These are phyloP conservation scores for Cucumis hystrix DNA, from an alignment of 306 rosid genomes.

Conservation along the genomic window DNA sequence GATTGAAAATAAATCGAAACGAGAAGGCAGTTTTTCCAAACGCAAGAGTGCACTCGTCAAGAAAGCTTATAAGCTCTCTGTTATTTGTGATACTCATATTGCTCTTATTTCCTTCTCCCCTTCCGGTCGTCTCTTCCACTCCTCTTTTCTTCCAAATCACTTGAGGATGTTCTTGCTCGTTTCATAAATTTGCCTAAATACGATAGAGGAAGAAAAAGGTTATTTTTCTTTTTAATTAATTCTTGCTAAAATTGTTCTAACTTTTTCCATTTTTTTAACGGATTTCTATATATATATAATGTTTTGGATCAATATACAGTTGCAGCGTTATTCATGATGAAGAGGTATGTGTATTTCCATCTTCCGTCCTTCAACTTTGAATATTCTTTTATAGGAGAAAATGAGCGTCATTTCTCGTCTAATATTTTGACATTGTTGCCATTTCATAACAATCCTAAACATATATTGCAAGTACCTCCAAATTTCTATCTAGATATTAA, in stretches of 20 bases:
- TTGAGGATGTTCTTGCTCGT: constrained; percentile 77
- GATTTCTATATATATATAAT: neutral
- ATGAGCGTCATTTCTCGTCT: too few relatives aligned
- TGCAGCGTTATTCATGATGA: constrained; percentile 63
- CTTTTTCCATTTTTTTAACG: neutral
- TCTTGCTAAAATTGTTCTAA: neutral
- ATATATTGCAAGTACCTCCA: too few relatives aligned
- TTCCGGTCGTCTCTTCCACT: constrained; percentile 13
- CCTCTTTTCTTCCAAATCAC: constrained; percentile 20
- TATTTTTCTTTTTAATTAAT: neutral
- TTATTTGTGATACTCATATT: constrained; percentile 54
- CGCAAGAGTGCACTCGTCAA: constrained; percentile 64
- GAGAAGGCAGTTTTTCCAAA: too few relatives aligned
- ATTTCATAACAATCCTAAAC: too few relatives aligned
- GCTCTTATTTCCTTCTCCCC: constrained; percentile 60
- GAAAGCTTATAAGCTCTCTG: constrained; percentile 52
- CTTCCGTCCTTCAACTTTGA: too few relatives aligned
- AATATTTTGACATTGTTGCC: too few relatives aligned
- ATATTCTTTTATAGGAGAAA: too few relatives aligned
- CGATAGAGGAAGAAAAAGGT: constrained; percentile 81
- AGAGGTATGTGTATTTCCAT: constrained; percentile 34
- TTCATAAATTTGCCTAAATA: constrained; percentile 66
- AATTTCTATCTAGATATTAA: too few relatives aligned
- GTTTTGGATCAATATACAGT: neutral
- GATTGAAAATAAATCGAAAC: constrained; percentile 53